phyloP scores from a whole-genome alignment of 2,329 filamentous ascomycete species.

The Fusarium chlamydosporum region DNA sequence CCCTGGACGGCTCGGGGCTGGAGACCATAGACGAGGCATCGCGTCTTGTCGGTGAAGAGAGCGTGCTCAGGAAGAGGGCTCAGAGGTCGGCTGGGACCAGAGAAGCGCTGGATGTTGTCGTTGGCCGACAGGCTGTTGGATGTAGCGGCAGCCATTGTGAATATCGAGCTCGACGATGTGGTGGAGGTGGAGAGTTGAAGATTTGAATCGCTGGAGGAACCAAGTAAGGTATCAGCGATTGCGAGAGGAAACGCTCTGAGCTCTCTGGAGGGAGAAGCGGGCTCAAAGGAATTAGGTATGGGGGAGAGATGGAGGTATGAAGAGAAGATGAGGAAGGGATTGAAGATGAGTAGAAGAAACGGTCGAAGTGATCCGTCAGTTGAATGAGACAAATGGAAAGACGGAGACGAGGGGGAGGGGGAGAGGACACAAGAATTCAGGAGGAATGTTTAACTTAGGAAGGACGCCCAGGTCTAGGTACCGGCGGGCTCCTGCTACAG shows the following conservation, averaged over 20 bases:
- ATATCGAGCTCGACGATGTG: conserved; percentile 47
- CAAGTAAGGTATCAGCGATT: conserved; percentile 47
- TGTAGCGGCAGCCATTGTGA: conserved; percentile 69
- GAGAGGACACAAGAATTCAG: conserved; percentile 50
- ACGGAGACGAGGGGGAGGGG: conserved; percentile 37
- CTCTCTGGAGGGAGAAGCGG: conserved; percentile 41
- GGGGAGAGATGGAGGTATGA: conserved; percentile 41
- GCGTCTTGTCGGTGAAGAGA: conserved; percentile 99
- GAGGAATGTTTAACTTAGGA: conserved; percentile 39
- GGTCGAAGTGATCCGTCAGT: conserved; percentile 47
- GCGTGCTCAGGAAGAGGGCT: conserved; percentile 90
- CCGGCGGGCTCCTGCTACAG: conserved; percentile 19
- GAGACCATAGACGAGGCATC: conserved; percentile 99
- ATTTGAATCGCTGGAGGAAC: conserved; percentile 42
- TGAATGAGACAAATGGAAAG: conserved; percentile 45
- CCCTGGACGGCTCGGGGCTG: conserved; percentile 93
- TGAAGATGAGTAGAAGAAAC: conserved; percentile 44
- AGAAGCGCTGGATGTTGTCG: conserved; percentile 98
- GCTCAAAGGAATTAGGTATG: conserved; percentile 52
- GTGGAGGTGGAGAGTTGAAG: conserved; percentile 35
- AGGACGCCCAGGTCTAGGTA: not conserved
- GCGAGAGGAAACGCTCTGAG: conserved; percentile 47
- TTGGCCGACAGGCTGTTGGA: conserved; percentile 79
- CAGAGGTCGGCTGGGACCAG: conserved; percentile 90
- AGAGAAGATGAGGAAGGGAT: conserved; percentile 37